Evolutionary conservation across 495 filamentous ascomycete genomes (phyloP), one percentile per base, ranked within the genome.

Genomic region (Penicillium alfredii): DNA sequence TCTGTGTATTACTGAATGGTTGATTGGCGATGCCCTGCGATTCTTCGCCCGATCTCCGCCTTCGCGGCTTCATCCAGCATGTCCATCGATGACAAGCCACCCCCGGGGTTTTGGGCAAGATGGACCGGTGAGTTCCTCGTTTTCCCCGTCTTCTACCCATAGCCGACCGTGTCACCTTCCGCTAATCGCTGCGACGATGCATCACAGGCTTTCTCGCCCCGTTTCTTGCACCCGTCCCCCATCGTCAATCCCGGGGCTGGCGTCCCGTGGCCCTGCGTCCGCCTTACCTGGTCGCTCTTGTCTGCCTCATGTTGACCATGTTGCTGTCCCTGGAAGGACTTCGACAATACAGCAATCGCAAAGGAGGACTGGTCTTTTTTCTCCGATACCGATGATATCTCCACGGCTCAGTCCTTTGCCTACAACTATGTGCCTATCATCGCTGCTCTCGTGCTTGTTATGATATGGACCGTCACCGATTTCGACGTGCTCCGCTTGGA

Each of bases 361-460:
- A 53, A 26, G 61, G 57, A 4, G 63, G 63, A 1, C 40, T 67
- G 25, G 42, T 54, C 19, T 61, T 61, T 29, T 59, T 63, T 12
- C 16, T n/a, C 33, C 7, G 49, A 60, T 30, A 65, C 63, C 30
- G 54, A 60, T 19, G 53, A 60, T 19, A 47, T 67, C 30, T 52
- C 57, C 34, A n/a, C 44, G 17, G 8, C 44, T 6, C 49, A 61
- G 30, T 62, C 63, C 0, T 61, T 67, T 24, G 49, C 49, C 24
- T 67, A 65, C 37, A 65, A 65, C 30, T 64, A 65, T 38, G 18
- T 67, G 4, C 63, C 63, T 19, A 61, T 64, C 28, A 60, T 67
- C 26, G 27, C 56, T 17, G 53, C 61, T 7, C 50, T 65, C 4
- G 22, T 59, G 6, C 56, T 67, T 2, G 40, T 60, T n/a, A 55